These are phyloP conservation scores for Gossypium anomalum DNA, from an alignment of 345 rosid species.

Conservation along the genomic window DNA sequence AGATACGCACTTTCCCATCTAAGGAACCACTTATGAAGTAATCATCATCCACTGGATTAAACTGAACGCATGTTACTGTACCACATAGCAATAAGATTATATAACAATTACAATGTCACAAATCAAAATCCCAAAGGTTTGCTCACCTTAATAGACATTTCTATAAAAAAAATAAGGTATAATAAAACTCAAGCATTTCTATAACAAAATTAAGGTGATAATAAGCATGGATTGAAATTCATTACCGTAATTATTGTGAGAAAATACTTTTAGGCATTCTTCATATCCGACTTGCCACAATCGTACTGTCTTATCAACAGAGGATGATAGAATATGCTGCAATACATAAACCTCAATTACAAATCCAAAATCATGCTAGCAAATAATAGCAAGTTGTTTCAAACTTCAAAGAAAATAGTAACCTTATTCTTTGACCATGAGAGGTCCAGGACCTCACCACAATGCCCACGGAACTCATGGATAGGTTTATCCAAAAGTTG, in stretches of 20 bases:
- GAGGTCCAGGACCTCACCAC: conserved; percentile 43
- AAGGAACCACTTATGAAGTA: conserved; percentile 57
- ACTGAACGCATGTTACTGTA: conserved; percentile 50
- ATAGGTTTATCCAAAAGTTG: conserved; percentile 34
- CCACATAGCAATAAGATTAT: neutral
- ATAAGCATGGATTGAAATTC: neutral
- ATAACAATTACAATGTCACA: conserved; percentile 2
- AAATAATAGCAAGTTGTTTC: neutral
- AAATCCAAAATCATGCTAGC: conserved; percentile 6
- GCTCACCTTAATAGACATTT: neutral
- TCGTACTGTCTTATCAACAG: conserved; percentile 51
- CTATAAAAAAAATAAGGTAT: neutral
- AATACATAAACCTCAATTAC: conserved; percentile 6
- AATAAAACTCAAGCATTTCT: no score
- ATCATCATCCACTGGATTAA: conserved; percentile 46
- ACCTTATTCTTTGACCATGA: conserved; percentile 49
- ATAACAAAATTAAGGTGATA: no score
- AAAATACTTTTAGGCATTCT: conserved; percentile 33
- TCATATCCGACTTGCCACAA: conserved; percentile 47
- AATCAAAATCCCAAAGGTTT: neutral
- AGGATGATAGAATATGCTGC: conserved; percentile 44
- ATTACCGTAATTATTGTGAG: conserved; percentile 40
- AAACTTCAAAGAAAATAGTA: conserved; percentile 7
- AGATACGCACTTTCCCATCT: conserved; percentile 49
- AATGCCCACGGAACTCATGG: conserved; percentile 48